These are phyloP conservation scores for Aureobasidium sp. DNA, from an alignment of 2,329 filamentous ascomycete genomes.

Conservation along the genomic window DNA sequence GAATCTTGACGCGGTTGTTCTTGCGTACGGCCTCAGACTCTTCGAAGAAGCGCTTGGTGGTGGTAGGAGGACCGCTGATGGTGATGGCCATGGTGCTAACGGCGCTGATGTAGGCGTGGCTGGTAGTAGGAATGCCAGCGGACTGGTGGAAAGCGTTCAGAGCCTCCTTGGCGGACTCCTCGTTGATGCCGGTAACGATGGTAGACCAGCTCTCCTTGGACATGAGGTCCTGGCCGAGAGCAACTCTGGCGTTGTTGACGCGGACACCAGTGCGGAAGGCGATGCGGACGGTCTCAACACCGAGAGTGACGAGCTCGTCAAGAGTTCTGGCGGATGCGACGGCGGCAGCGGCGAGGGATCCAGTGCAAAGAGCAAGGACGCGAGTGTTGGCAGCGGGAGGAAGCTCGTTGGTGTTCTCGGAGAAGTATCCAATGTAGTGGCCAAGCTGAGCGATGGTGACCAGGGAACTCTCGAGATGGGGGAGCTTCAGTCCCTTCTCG, in stretches of 20 bases:
- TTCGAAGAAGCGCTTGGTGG: conserved; percentile 46
- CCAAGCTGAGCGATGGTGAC: conserved; percentile 59
- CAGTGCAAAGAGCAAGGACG: conserved; percentile 61
- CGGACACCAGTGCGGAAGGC: conserved; percentile 56
- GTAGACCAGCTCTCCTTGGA: conserved; percentile 58
- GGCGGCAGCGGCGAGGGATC: conserved; percentile 62
- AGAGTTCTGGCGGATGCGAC: conserved; percentile 58
- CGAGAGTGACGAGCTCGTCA: conserved; percentile 55
- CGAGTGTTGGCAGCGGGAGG: conserved; percentile 43
- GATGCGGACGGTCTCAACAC: conserved; percentile 57
- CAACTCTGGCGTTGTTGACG: conserved; percentile 37
- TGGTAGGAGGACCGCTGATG: conserved; percentile 51
- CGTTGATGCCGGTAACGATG: conserved; percentile 52
- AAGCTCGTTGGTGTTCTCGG: conserved; percentile 48
- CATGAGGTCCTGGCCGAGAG: conserved; percentile 42
- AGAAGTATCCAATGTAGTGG: conserved; percentile 59
- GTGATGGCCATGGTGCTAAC: conserved; percentile 54
- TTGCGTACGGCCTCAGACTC: conserved; percentile 43
- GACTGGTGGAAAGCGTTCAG: conserved; percentile 53
- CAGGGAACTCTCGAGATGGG: conserved; percentile 58
- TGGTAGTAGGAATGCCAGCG: conserved; percentile 45
- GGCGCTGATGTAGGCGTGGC: conserved; percentile 52
- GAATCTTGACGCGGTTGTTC: conserved; percentile 46
- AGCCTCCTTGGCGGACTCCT: conserved; percentile 44
- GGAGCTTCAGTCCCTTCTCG: conserved; percentile 49